Evolutionary conservation across 2,329 filamentous ascomycete species (phyloP), one percentile per base, ranked within the genome.

Genomic region (Seiridium unicorne): DNA sequence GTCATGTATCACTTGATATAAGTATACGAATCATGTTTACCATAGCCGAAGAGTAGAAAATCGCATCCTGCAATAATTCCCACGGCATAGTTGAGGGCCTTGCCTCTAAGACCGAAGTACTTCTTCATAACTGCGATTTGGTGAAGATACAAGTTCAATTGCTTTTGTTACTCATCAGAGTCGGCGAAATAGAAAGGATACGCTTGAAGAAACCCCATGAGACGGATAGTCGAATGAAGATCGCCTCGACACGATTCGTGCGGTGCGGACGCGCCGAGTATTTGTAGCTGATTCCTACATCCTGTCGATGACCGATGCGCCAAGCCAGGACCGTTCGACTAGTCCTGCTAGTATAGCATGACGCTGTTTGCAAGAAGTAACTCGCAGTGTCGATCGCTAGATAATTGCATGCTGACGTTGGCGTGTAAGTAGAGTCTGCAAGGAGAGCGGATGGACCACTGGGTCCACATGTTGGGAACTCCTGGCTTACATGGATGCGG

Each of bases 11-110:
- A 5, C 10, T 49, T 13, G 5, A 26, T 55, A 44, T 58, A 36
- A 53, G 49, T 5, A 7, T n/a, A 6, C 36, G 31, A 55, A 26
- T 10, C 13, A 18, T 55, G 54, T 73, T 55, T 73, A 84, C 82
- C 82, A 59, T 84, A 84, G 62, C 82, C 81, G 64, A 84, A 83
- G 32, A 84, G 86, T 64, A 90, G 77, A 70, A 91, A 91, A 73
- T 91, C 89, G 55, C 88, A 84, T 68, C 89, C 89, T 60, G 89
- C 89, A 68, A 92, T 83, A n/a, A 87, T 76, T 63, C 86, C 86
- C 66, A 92, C 85, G 58, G 88, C 88, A 73, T 85, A 81, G 77
- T 89, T 90, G 64, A 92, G 84, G 72, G 76, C 74, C 40, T 82
- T 77, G 77, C 89, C 89, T 59, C 81, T 81, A 62, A 91, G 81